These are phyloP conservation scores for Teratosphaeria zuluensis DNA, from an alignment of 2,329 filamentous ascomycete genomes.

Conservation along the genomic window DNA sequence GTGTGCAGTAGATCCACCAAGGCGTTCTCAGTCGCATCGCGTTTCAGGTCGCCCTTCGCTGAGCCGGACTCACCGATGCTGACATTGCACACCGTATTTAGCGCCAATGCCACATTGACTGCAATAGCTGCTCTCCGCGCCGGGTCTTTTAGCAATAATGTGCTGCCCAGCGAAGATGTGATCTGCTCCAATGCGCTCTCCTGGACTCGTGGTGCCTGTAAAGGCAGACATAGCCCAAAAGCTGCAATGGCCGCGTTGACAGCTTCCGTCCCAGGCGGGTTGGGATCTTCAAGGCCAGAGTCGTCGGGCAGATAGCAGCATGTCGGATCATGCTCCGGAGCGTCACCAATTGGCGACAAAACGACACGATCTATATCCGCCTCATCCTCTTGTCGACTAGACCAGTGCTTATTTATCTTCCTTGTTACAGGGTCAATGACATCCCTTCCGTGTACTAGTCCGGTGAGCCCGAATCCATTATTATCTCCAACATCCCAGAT, in stretches of 20 bases:
- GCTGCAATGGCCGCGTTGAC: slow-evolving; percentile 89
- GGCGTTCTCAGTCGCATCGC: slow-evolving; percentile 65
- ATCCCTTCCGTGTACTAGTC: slow-evolving; percentile 68
- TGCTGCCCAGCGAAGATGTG: slow-evolving; percentile 73
- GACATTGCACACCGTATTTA: slow-evolving; percentile 73
- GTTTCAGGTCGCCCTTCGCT: slow-evolving; percentile 61
- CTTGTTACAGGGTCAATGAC: slow-evolving; percentile 57
- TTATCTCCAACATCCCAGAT: slow-evolving; percentile 96
- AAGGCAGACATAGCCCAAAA: slow-evolving; percentile 81
- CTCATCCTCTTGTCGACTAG: slow-evolving; percentile 47
- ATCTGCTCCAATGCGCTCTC: slow-evolving; percentile 94
- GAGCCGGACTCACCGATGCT: slow-evolving; percentile 71
- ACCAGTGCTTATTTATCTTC: slow-evolving; percentile 43
- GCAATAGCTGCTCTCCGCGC: slow-evolving; percentile 83
- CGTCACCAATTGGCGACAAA: slow-evolving; percentile 61
- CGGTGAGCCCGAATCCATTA: slow-evolving; percentile 85
- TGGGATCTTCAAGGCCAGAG: slow-evolving; percentile 34
- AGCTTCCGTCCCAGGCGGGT: slow-evolving; percentile 83
- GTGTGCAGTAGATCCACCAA: slow-evolving; percentile 60
- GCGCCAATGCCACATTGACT: slow-evolving; percentile 76
- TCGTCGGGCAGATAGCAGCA: slow-evolving; percentile 57
- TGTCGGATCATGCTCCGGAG: slow-evolving; percentile 82
- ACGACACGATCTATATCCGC: slow-evolving; percentile 50
- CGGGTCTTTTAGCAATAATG: slow-evolving; percentile 70
- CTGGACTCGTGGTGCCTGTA: slow-evolving; percentile 84